Conservation (phyloP, 78 protist species). For the Dictyostelium purpureum region DNA sequence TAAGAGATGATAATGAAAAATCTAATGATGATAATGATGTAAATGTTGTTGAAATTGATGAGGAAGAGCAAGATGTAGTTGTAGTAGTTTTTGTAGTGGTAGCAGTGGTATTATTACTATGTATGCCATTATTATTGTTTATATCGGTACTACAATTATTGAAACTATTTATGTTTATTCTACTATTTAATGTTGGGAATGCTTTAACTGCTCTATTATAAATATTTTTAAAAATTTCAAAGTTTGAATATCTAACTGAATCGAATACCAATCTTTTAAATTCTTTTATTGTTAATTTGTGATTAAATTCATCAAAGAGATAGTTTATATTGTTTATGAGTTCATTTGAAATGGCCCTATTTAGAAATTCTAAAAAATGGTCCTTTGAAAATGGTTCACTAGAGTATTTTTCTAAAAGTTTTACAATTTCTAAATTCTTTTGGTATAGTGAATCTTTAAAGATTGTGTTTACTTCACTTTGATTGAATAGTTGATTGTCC, state of each 20-base stretch:
- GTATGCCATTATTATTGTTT: too few relatives aligned
- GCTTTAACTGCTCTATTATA: neutral
- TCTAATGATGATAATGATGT: neutral
- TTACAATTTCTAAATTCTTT: neutral
- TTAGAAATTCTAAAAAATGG: neutral
- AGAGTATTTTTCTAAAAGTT: neutral
- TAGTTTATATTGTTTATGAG: neutral
- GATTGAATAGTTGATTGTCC: neutral
- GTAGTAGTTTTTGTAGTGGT: neutral
- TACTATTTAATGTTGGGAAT: neutral
- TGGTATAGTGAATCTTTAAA: neutral
- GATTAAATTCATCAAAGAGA: neutral
- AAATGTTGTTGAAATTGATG: neutral
- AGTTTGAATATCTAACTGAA: neutral
- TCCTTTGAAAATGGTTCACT: neutral
- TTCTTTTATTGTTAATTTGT: neutral
- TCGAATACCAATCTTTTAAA: neutral
- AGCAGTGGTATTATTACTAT: too few relatives aligned
- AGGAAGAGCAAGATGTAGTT: neutral
- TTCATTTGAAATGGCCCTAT: neutral
- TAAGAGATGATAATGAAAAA: too few relatives aligned
- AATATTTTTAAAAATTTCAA: neutral
- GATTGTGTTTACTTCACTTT: neutral
- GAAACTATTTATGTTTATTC: too few relatives aligned
- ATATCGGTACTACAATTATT: too few relatives aligned